Conservation (phyloP, 192 early-diverging fungal genomes). For the Dispira simplex region DNA sequence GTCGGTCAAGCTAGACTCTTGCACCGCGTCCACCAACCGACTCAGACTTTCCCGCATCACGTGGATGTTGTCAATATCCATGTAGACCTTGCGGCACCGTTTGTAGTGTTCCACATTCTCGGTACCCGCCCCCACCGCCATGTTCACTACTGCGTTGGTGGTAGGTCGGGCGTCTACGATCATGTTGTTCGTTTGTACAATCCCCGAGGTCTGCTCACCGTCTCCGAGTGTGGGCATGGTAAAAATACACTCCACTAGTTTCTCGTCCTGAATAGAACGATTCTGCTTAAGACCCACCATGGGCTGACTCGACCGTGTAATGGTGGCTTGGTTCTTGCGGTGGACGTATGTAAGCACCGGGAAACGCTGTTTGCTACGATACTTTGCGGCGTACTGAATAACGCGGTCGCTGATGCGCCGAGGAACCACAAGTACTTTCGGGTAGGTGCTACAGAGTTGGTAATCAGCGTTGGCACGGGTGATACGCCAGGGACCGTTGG, state of each 20-base stretch:
- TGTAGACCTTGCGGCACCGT: slow-evolving; percentile 69
- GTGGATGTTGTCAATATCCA: slow-evolving; percentile 97
- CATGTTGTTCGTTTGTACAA: slow-evolving; percentile 30
- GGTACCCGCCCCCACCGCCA: slow-evolving; percentile 83
- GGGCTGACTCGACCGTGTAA: slow-evolving; percentile 89
- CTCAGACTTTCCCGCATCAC: slow-evolving; percentile 85
- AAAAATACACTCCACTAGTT: slow-evolving; percentile 86
- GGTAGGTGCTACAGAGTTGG: slow-evolving; percentile 84
- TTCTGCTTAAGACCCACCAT: slow-evolving; percentile 92
- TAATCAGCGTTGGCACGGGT: slow-evolving; percentile 60
- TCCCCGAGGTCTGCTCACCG: neutral
- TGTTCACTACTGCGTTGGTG: slow-evolving; percentile 86
- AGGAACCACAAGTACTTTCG: slow-evolving; percentile 66
- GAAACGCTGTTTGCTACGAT: slow-evolving; percentile 79
- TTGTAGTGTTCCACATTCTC: slow-evolving; percentile 91
- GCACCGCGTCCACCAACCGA: slow-evolving; percentile 49
- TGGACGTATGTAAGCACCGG: slow-evolving; percentile 86
- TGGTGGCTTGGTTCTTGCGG: slow-evolving; percentile 62
- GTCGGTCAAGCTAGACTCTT: neutral
- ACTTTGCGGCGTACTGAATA: slow-evolving; percentile 72
- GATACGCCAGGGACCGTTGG: slow-evolving; percentile 49
- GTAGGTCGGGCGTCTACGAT: slow-evolving; percentile 94
- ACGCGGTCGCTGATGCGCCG: slow-evolving; percentile 77
- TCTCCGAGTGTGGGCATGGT: slow-evolving; percentile 29
- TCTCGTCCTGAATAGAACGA: slow-evolving; percentile 94